phyloP scores from a whole-genome alignment of 495 filamentous ascomycete species.

The Trichoderma reesei region DNA sequence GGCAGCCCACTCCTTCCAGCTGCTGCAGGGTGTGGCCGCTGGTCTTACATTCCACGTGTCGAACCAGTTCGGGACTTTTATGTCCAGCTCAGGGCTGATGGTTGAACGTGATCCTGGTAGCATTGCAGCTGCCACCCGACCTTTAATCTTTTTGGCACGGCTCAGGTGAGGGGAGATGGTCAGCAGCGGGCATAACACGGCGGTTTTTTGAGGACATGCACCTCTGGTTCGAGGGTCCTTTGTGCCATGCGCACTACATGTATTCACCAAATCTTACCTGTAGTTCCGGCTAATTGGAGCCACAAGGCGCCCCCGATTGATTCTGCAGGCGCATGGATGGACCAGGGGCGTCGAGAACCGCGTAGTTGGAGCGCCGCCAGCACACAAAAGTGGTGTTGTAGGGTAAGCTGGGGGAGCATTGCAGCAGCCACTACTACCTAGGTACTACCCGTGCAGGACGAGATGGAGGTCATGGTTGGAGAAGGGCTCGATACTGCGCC shows the following conservation, averaged over 20 bases:
- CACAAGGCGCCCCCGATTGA: no score
- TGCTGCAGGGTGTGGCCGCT: background rate
- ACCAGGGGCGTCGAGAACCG: background rate
- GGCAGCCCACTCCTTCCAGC: background rate
- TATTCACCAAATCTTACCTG: no score
- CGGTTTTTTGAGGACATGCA: background rate
- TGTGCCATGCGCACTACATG: no score
- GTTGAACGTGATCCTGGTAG: background rate
- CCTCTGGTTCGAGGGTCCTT: no score
- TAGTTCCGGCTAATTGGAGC: no score
- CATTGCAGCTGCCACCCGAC: no score
- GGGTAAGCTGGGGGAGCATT: conserved; percentile 1
- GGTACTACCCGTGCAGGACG: background rate
- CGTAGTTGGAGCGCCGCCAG: no score
- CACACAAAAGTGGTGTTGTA: background rate
- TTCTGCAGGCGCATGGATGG: background rate
- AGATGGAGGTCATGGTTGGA: background rate
- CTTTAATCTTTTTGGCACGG: no score
- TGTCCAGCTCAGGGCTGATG: background rate
- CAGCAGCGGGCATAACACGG: background rate
- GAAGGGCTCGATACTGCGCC: background rate
- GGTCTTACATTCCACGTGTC: conserved; percentile 7
- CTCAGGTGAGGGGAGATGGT: background rate
- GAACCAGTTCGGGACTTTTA: background rate
- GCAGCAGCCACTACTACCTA: no score